A percentile compares a stretch with the other conserved stretches of the same genome.
Conservation (phyloP, 345 rosid species). For the Raphanus sativus region DNA sequence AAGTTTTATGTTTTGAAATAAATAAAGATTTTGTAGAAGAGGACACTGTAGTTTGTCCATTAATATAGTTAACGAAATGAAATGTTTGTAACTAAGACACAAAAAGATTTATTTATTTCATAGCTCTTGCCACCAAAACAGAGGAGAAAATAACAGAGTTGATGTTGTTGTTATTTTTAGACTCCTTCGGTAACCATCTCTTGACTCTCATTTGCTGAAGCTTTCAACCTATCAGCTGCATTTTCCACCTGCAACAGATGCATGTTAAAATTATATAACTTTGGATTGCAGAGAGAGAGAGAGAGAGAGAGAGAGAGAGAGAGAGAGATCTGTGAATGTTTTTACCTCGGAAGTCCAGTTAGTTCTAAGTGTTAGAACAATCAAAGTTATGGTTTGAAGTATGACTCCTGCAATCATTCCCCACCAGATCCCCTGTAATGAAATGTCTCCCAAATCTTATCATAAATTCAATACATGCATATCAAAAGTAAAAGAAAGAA, state of each 20-base stretch:
- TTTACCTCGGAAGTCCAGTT: conserved; percentile 76
- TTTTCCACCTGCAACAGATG: conserved; percentile 58
- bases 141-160: neutral
- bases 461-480: neutral
- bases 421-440: conserved; percentile 90
- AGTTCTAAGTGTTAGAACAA: conserved; percentile 68
- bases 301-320: neutral
- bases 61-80: conserved; percentile 24
- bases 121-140: neutral
- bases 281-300: neutral
- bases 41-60: conserved; percentile 24
- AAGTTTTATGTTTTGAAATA: conserved; percentile 23
- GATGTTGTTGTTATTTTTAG: conserved; percentile 15
- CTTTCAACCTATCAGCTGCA: conserved; percentile 51
- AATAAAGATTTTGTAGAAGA: conserved; percentile 34
- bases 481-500: neutral
- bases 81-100: conserved; percentile 1
- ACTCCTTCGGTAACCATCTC: conserved; percentile 27
- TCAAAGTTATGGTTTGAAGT: conserved; percentile 62
- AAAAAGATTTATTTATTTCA: neutral
- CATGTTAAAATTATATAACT: conserved; percentile 2
- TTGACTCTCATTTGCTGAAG: conserved; percentile 46
- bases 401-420: conserved; percentile 80
- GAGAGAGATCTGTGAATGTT: neutral
- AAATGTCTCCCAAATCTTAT: neutral